These are phyloP conservation scores for Skeletonema tropicum DNA, from an alignment of 108 stramenopile species.

Conservation along the genomic window DNA sequence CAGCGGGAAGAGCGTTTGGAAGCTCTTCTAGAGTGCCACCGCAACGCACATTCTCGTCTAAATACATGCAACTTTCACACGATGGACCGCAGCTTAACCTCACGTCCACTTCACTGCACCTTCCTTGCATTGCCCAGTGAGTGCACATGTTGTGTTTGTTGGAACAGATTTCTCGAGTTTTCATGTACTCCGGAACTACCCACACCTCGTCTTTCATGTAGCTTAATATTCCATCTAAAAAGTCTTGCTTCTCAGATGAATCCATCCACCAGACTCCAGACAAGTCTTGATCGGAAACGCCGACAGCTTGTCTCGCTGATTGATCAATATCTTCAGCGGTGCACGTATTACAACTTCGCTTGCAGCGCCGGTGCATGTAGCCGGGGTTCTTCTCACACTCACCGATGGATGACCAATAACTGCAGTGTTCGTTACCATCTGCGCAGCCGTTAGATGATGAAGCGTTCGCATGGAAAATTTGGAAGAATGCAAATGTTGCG, in stretches of 20 bases:
- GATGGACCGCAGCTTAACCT: constrained; percentile 69
- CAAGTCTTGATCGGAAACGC: background rate
- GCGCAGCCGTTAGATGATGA: constrained; percentile 31
- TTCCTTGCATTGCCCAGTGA: constrained; percentile 78
- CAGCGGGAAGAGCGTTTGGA: constrained; percentile 41
- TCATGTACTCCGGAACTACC: constrained; percentile 10
- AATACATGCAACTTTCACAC: constrained; percentile 73
- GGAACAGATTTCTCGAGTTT: constrained; percentile 50
- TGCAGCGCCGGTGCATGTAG: constrained; percentile 38
- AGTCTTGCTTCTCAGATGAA: constrained; percentile 38
- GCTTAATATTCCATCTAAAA: constrained; percentile 50
- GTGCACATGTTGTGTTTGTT: constrained; percentile 72
- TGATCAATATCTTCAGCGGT: constrained; percentile 53
- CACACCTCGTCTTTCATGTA: constrained; percentile 74
- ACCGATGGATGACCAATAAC: constrained; percentile 70
- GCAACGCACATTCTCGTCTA: constrained; percentile 67
- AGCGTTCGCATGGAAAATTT: background rate
- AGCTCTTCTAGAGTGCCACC: constrained; percentile 42
- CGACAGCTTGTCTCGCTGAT: constrained; percentile 45
- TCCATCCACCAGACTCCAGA: constrained; percentile 29
- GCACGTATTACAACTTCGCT: constrained; percentile 58
- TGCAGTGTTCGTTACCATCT: constrained; percentile 61
- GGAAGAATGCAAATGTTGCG: background rate
- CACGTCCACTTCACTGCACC: constrained; percentile 81
- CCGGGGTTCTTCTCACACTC: constrained; percentile 75